A percentile compares a stretch with the other conserved stretches of the same genome.
Evolutionary conservation across 2,329 filamentous ascomycete genomes (phyloP).

Genomic region (Ceratocystis smalleyi): DNA sequence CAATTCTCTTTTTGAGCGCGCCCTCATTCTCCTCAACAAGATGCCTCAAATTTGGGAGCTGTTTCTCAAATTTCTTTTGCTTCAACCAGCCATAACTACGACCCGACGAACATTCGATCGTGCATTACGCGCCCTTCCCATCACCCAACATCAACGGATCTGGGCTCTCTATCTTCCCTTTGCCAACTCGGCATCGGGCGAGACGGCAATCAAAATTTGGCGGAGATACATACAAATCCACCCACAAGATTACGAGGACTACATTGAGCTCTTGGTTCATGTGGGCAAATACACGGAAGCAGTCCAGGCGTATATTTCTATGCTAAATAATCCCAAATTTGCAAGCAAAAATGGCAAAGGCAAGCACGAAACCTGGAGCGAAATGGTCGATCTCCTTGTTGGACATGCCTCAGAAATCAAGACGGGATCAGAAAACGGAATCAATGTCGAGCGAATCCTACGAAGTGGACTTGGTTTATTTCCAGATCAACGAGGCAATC

Average conservation of each 20-base stretch:
- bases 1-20: conserved; percentile 84
- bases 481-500: conserved; percentile 80
- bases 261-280: conserved; percentile 73
- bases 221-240: conserved; percentile 93
- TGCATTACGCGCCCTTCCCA: conserved; percentile 74
- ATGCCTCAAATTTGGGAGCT: conserved; percentile 99
- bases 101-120: conserved; percentile 83
- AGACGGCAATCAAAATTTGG: conserved; percentile 88
- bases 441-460: conserved; percentile 84
- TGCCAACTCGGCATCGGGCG: conserved; percentile 75
- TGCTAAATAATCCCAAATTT: conserved; percentile 82
- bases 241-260: conserved; percentile 88
- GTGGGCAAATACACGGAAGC: conserved; percentile 80
- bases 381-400: conserved; percentile 91
- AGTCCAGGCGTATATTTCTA: conserved; percentile 75
- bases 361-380: conserved; percentile 91
- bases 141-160: conserved; percentile 89
- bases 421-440: conserved; percentile 62
- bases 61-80: conserved; percentile 79
- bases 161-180: conserved; percentile 88
- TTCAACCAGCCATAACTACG: conserved; percentile 79
- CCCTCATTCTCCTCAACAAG: conserved; percentile 87
- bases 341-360: conserved; percentile 87
- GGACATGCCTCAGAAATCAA: conserved; percentile 77
- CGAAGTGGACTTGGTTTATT: conserved; percentile 83